A percentile compares a stretch with the other conserved stretches of the same genome.
Evolutionary conservation across 1,284 basidiomycete species (phyloP).

Genomic region (Xerocomus cyaneibrunnescens): DNA sequence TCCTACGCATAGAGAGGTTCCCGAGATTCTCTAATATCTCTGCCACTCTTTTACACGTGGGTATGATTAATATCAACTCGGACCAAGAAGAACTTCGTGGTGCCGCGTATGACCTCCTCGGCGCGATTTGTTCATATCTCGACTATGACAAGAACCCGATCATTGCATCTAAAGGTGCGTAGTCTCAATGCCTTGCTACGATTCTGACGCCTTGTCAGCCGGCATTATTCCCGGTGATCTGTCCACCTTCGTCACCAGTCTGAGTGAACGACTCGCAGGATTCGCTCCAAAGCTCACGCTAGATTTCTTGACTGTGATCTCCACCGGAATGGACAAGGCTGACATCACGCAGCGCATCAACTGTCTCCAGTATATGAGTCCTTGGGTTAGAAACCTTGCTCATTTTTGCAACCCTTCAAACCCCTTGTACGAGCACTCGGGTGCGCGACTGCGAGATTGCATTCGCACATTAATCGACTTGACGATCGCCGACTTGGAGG

Average conservation of each 20-base stretch:
- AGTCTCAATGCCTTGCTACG: neutral
- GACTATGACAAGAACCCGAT: conserved; percentile 72
- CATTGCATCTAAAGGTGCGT: conserved; percentile 63
- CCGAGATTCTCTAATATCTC: conserved; percentile 80
- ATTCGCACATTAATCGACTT: conserved; percentile 75
- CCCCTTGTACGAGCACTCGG: conserved; percentile 65
- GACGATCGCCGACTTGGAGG: conserved; percentile 69
- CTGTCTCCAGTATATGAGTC: conserved; percentile 77
- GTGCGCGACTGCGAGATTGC: conserved; percentile 72
- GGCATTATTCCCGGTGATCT: conserved; percentile 75
- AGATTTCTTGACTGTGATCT: conserved; percentile 84
- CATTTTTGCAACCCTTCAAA: conserved; percentile 70
- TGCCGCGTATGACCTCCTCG: conserved; percentile 76
- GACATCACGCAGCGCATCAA: conserved; percentile 57
- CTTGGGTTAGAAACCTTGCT: conserved; percentile 83
- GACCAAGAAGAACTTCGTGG: conserved; percentile 73
- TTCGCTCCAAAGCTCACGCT: conserved; percentile 80
- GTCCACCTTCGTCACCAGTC: conserved; percentile 56
- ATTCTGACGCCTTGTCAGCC: conserved; percentile 41
- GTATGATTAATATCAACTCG: conserved; percentile 73
- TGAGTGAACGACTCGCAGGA: conserved; percentile 72
- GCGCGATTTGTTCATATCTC: conserved; percentile 75
- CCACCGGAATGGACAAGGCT: conserved; percentile 59
- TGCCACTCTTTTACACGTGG: conserved; percentile 79
- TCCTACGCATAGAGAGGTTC: conserved; percentile 63